Evolutionary conservation across 306 rosid species (phyloP), one percentile per base, ranked within the genome.

Genomic region (Trifolium pratense): DNA sequence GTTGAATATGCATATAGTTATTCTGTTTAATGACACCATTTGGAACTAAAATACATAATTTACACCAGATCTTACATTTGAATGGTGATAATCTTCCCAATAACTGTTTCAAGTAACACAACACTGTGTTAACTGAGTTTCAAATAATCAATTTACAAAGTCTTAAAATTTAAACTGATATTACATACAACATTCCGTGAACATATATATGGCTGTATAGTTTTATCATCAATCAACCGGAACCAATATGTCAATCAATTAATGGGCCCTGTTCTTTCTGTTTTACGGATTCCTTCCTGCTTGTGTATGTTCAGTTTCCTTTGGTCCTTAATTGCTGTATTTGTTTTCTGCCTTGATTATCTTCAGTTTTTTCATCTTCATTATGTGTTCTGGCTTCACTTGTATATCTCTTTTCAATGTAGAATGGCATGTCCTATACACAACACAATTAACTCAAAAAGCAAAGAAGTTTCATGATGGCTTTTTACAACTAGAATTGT

Each of bases 371-470:
- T 12, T 9, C 49, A 10, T 39, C 80, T 60, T 36, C 76, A 34
- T 71, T 59, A 71, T 71, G 20, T 70, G 61, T 51, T 71, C 70
- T 71, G 16, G 43, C 23, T 23, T 66, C 70, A 21, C 71, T 26
- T 58, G 48, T 77, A 48, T 60, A 40, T 72, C 43, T 51, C 79
- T 53, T 70, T 75, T 34, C 75, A 9, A 73, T 74, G 70, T 59
- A 91, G 97, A 88, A 82, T 86, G 96, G 93, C 83, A 86, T 77
- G 90, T 83, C 46, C 69, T 86, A 15, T 91, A 89, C 78, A 85
- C 97, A 66, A 42, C 89, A 45, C 90, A 90, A 57, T 63, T 88
- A 73, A 85, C 89, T 61, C 87, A 87, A 79, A 89, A 91, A 59
- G 72, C 85, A 60, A 87, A 87, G 81, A 89, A 80, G 87, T 89